Conservation (phyloP, 805 yeast genomes). For the Saccharomycopsis babjevae region DNA sequence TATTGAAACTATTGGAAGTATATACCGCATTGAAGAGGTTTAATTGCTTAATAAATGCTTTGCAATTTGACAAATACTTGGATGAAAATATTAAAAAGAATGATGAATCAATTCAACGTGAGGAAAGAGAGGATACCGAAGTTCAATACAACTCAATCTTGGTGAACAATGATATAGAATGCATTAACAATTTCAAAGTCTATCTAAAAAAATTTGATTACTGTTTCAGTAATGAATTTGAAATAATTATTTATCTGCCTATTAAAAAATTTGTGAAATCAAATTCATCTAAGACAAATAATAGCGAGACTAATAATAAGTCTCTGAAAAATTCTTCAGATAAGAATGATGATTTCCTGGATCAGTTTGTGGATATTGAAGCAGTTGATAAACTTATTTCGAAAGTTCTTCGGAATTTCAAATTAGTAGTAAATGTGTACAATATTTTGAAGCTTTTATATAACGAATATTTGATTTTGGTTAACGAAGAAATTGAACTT, state of each 20-base stretch:
- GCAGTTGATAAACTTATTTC: slow-evolving; percentile 5
- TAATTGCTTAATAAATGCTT: slow-evolving; percentile 5
- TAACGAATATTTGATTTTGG: slow-evolving; percentile 16
- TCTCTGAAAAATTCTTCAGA: background rate
- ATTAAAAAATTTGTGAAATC: slow-evolving; percentile 6
- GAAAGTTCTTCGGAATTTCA: slow-evolving; percentile 14
- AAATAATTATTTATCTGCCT: slow-evolving; percentile 9
- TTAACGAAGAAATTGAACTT: slow-evolving; percentile 18
- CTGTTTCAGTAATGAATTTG: slow-evolving; percentile 15
- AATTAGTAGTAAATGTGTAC: slow-evolving; percentile 16
- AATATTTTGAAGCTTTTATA: slow-evolving; percentile 16
- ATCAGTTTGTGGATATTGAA: slow-evolving; percentile 6
- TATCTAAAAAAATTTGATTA: slow-evolving; percentile 16
- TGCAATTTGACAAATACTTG: slow-evolving; percentile 11
- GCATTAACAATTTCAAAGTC: slow-evolving; percentile 14
- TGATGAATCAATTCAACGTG: slow-evolving; percentile 5
- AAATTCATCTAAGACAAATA: background rate
- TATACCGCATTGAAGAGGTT: slow-evolving; percentile 15
- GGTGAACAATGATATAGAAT: slow-evolving; percentile 11
- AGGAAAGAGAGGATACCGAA: slow-evolving; percentile 6
- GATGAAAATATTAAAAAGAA: slow-evolving; percentile 1
- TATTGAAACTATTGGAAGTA: slow-evolving; percentile 10
- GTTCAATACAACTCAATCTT: slow-evolving; percentile 8
- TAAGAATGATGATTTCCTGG: background rate
- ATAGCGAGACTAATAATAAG: background rate